Evolutionary conservation across 139 green algal species (phyloP).

Genomic region (Coccomyxa sp.): DNA sequence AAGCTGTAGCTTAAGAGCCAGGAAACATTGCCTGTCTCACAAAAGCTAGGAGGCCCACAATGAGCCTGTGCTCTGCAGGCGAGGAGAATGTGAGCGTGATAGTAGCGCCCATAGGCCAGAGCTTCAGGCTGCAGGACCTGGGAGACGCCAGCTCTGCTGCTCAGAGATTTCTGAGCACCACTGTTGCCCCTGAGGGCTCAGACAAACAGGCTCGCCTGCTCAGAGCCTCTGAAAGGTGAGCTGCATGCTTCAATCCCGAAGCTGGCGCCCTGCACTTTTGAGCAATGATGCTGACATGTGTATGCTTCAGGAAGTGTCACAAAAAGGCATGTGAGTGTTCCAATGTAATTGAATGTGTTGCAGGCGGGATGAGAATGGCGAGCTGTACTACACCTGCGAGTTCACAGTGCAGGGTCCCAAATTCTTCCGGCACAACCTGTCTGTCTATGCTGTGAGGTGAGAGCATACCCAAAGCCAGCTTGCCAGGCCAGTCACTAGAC

Average conservation of each 20-base stretch:
- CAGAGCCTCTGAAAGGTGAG: slow-evolving; percentile 21
- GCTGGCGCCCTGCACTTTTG: neutral
- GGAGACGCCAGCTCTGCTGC: slow-evolving; percentile 49
- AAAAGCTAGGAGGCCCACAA: neutral
- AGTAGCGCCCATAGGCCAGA: slow-evolving; percentile 69
- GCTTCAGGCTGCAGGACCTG: slow-evolving; percentile 68
- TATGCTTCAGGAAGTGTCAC: neutral
- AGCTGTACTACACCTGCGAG: slow-evolving; percentile 74
- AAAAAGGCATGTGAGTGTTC: neutral
- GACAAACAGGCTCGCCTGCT: slow-evolving; percentile 52
- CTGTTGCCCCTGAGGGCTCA: slow-evolving; percentile 39
- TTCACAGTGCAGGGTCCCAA: slow-evolving; percentile 60
- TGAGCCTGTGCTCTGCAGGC: slow-evolving; percentile 24
- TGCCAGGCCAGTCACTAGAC: slow-evolving; percentile 1
- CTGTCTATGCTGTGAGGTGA: slow-evolving; percentile 51
- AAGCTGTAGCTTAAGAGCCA: no score
- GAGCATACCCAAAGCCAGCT: neutral
- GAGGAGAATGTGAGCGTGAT: slow-evolving; percentile 91
- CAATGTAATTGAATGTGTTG: neutral
- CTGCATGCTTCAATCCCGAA: neutral
- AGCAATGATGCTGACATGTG: neutral
- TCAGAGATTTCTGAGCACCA: slow-evolving; percentile 52
- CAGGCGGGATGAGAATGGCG: slow-evolving; percentile 18
- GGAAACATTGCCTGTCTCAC: no score
- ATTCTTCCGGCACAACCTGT: slow-evolving; percentile 82